Evolutionary conservation across 2,329 filamentous ascomycete genomes (phyloP).

Genomic region (Thelonectria olida): DNA sequence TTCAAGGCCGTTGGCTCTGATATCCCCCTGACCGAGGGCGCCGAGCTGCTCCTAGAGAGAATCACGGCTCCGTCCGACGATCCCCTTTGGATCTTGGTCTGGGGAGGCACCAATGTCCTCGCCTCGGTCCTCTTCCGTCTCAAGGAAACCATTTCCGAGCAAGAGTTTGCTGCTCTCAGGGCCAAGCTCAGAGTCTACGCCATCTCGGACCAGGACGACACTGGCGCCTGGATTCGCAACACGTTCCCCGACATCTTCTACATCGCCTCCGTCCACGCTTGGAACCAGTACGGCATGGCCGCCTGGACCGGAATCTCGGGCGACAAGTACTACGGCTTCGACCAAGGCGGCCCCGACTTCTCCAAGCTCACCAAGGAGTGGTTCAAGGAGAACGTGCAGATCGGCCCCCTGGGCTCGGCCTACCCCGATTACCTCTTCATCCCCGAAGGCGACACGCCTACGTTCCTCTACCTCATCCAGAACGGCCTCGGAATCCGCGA

Average conservation of each 20-base stretch:
- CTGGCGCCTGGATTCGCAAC: constrained; percentile 63
- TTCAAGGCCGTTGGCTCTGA: constrained; percentile 44
- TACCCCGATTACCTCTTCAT: constrained; percentile 61
- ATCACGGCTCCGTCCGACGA: constrained; percentile 38
- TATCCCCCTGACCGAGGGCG: constrained; percentile 49
- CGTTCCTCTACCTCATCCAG: constrained; percentile 54
- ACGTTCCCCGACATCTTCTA: constrained; percentile 65
- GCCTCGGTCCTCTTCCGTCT: constrained; percentile 57
- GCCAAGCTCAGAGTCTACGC: constrained; percentile 60
- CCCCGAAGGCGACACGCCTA: constrained; percentile 62
- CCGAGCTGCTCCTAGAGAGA: constrained; percentile 50
- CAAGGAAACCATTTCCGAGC: constrained; percentile 31
- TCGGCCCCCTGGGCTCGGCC: constrained; percentile 52
- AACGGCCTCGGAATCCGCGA: constrained; percentile 52
- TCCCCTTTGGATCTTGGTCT: constrained; percentile 61
- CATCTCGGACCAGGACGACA: constrained; percentile 69
- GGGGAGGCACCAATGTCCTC: constrained; percentile 63
- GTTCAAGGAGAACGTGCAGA: constrained; percentile 63
- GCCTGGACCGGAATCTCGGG: constrained; percentile 66
- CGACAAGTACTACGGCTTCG: constrained; percentile 40
- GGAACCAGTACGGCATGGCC: constrained; percentile 62
- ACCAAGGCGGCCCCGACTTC: constrained; percentile 50
- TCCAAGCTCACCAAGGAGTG: constrained; percentile 59
- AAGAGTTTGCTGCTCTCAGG: constrained; percentile 47
- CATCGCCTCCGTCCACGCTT: constrained; percentile 64